Conservation (phyloP, 768 basidiomycete species). For the Tulasnella sp. region DNA sequence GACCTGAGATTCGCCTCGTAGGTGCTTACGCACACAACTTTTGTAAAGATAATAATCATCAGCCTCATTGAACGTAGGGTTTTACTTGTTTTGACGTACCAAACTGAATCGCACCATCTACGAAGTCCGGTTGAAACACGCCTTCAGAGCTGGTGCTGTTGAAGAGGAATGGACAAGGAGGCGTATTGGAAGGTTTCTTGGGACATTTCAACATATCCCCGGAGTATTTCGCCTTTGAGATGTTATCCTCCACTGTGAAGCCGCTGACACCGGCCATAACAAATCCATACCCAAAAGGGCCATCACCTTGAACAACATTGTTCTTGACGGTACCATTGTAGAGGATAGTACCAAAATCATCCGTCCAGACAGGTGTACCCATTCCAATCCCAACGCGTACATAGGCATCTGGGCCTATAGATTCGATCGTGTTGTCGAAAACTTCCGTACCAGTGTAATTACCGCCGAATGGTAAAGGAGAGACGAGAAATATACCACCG, state of each 20-base stretch:
- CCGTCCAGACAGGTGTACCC: not conserved
- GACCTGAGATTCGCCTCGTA: not conserved
- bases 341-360: not conserved
- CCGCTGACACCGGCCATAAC: not conserved
- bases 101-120: not conserved
- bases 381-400: not conserved
- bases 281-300: not conserved
- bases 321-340: not conserved
- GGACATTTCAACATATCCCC: not conserved
- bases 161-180: not conserved
- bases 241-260: not conserved
- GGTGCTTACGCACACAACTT: not conserved
- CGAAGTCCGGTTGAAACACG: not conserved
- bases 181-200: not conserved
- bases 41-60: not conserved
- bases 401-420: not conserved
- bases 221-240: not conserved
- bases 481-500: slow-evolving; percentile 1
- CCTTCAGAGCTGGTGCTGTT: not conserved
- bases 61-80: not conserved
- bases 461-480: not conserved
- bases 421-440: not conserved
- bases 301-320: not conserved
- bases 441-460: not conserved
- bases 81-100: not conserved